phyloP scores from a whole-genome alignment of 1,284 basidiomycete species.

The Chiua sp. region DNA sequence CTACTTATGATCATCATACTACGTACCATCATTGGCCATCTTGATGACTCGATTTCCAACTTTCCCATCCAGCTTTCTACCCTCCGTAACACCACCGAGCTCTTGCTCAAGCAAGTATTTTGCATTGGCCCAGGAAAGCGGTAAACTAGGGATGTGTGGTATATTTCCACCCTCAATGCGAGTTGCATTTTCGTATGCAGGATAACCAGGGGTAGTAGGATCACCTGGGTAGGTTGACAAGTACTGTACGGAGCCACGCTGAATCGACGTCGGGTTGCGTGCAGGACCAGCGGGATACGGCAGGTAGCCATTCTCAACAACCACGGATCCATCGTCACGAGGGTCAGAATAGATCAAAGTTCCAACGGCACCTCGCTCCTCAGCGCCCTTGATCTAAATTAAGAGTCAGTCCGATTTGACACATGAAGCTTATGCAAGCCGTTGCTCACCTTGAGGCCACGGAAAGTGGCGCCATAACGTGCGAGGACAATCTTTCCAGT shows the following conservation, averaged over 20 bases:
- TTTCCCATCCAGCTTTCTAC: constrained; percentile 51
- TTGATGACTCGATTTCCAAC: constrained; percentile 54
- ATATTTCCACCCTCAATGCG: constrained; percentile 72
- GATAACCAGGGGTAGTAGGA: constrained; percentile 86
- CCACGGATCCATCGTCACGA: constrained; percentile 86
- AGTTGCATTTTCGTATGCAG: constrained; percentile 86
- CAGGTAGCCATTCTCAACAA: constrained; percentile 76
- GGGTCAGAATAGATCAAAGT: constrained; percentile 89
- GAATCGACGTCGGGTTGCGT: constrained; percentile 81
- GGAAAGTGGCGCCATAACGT: constrained; percentile 83
- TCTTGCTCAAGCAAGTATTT: constrained; percentile 61
- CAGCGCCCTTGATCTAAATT: constrained; percentile 78
- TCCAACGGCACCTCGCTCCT: constrained; percentile 82
- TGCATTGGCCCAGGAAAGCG: constrained; percentile 77
- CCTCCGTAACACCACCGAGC: constrained; percentile 45
- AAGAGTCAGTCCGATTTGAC: constrained; percentile 3
- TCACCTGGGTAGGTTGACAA: constrained; percentile 84
- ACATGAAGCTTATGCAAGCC: neutral
- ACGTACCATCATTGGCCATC: constrained; percentile 67
- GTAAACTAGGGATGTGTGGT: constrained; percentile 84
- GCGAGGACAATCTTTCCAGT: constrained; percentile 84
- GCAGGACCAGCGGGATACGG: constrained; percentile 90
- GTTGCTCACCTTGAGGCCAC: constrained; percentile 76
- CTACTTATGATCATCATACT: constrained; percentile 1
- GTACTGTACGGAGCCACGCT: constrained; percentile 90